phyloP scores from a whole-genome alignment of 1,284 basidiomycete genomes.

The Afroboletus lepidellus region DNA sequence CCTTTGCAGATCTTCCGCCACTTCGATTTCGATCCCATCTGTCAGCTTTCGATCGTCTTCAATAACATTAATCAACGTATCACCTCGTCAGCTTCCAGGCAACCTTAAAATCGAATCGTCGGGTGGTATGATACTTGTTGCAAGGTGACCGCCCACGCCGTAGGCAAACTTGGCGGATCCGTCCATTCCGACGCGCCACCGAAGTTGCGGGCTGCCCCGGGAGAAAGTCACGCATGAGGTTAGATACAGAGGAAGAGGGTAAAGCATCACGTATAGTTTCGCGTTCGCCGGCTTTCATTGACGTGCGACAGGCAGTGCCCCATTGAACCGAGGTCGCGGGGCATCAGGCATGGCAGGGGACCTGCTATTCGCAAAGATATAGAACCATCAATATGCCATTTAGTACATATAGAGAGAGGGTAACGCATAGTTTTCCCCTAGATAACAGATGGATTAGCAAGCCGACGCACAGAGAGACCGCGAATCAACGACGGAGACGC shows the following conservation, averaged over 20 bases:
- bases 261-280: slow-evolving; percentile 31
- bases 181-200: slow-evolving; percentile 29
- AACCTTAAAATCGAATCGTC: slow-evolving; percentile 22
- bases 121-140: slow-evolving; percentile 6
- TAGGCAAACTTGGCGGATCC: slow-evolving; percentile 1
- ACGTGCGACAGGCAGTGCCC: slow-evolving; percentile 17
- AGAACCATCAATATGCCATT: slow-evolving; percentile 27
- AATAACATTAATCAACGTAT: slow-evolving; percentile 18
- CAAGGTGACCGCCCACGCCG: neutral
- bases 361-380: slow-evolving; percentile 31
- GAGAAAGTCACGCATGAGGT: slow-evolving; percentile 27
- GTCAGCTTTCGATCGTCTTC: slow-evolving; percentile 9
- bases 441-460: slow-evolving; percentile 7
- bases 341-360: slow-evolving; percentile 13
- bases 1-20: slow-evolving; percentile 27
- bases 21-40: slow-evolving; percentile 23
- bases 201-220: slow-evolving; percentile 28
- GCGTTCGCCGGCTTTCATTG: slow-evolving; percentile 14
- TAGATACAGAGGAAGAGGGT: slow-evolving; percentile 16
- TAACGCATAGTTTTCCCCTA: slow-evolving; percentile 20
- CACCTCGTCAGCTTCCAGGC: slow-evolving; percentile 15
- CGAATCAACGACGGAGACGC: neutral
- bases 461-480: neutral
- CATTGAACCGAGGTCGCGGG: slow-evolving; percentile 6
- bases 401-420: slow-evolving; percentile 22